Base-by-base conservation (phyloP, 2,329 filamentous ascomycete genomes). In the Magnaporthiopsis poae region DNA sequence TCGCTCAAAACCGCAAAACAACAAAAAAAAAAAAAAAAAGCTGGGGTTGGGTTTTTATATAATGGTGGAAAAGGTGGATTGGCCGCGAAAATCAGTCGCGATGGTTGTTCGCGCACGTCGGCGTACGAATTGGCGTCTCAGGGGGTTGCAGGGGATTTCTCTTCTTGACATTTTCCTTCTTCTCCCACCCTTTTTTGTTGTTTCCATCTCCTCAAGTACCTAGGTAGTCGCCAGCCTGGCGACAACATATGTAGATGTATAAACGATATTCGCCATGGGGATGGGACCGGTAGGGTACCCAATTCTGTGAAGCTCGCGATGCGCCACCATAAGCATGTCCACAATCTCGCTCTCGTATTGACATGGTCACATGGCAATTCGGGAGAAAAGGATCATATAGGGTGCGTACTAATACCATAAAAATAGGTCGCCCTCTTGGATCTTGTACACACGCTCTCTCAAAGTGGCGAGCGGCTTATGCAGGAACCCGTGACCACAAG, bases 401-500 rank as follows among this genome's bases (percentile, higher is more conserved):
- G 11, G 15, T 13, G 39, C 11, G 46, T 25, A n/a, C 46, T 56
- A 3, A 46, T n/a, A 56, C 11, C 46, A n/a, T 11, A 8, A 31
- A 7, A 31, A 56, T 27, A 56, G 18, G 21, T 1, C n/a, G 46
- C 46, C 8, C 27, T 56, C 46, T 56, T 21, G 21, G 46, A 11
- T 56, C 46, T n/a, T 56, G n/a, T 25, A 27, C 60, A 5, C 21
- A 15, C 27, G n/a, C 25, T 31, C 60, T 8, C 60, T 18, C n/a
- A 12, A 39, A 13, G 61, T 18, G 18, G 15, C 31, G 29, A 62
- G 13, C 29, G 31, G 29, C 61, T 36, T 35, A 62, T 62, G 61
- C 61, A 62, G 61, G 61, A 62, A 62, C 61, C 61, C 61, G 61
- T 33, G 61, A 56, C 46, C 46, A 56, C 46, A 56, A 25, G 46